Evolutionary conservation across 768 basidiomycete genomes (phyloP).

Genomic region (Termitomyces sp.): DNA sequence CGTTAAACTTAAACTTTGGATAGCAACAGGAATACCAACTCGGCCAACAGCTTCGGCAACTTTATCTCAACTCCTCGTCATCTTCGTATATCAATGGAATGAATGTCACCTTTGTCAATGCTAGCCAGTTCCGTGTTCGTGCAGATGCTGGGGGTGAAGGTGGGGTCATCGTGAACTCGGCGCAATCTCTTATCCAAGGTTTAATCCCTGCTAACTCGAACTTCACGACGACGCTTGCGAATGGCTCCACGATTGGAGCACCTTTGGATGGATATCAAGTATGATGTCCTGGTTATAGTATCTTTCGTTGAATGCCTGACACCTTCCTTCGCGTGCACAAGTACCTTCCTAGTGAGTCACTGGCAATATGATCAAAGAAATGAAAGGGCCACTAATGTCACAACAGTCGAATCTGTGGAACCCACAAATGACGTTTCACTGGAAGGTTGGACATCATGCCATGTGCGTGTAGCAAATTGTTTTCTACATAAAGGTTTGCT

Average conservation of each 20-base stretch:
- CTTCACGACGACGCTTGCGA: slow-evolving; percentile 56
- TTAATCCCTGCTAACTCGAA: slow-evolving; percentile 48
- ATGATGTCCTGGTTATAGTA: not conserved
- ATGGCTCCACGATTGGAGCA: slow-evolving; percentile 52
- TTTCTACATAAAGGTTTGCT: not conserved
- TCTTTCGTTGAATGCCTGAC: not conserved
- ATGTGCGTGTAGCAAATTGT: slow-evolving; percentile 26
- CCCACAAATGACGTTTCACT: slow-evolving; percentile 56
- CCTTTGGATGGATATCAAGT: slow-evolving; percentile 66
- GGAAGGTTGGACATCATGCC: slow-evolving; percentile 63
- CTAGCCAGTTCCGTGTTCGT: slow-evolving; percentile 36
- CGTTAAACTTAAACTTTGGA: not conserved
- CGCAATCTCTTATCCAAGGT: slow-evolving; percentile 65
- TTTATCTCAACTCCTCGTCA: slow-evolving; percentile 53
- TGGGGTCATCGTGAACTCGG: slow-evolving; percentile 61
- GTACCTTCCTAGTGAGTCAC: slow-evolving; percentile 36
- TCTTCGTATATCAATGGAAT: slow-evolving; percentile 45
- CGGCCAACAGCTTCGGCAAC: slow-evolving; percentile 43
- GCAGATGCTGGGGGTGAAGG: slow-evolving; percentile 71
- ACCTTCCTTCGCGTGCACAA: slow-evolving; percentile 7
- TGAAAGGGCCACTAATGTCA: not conserved
- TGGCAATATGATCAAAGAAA: not conserved
- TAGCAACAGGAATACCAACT: slow-evolving; percentile 57
- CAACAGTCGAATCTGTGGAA: slow-evolving; percentile 55
- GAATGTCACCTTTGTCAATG: slow-evolving; percentile 29